Evolutionary conservation across 192 early-diverging fungal genomes (phyloP).

Genomic region (Gaertneriomyces sp.): DNA sequence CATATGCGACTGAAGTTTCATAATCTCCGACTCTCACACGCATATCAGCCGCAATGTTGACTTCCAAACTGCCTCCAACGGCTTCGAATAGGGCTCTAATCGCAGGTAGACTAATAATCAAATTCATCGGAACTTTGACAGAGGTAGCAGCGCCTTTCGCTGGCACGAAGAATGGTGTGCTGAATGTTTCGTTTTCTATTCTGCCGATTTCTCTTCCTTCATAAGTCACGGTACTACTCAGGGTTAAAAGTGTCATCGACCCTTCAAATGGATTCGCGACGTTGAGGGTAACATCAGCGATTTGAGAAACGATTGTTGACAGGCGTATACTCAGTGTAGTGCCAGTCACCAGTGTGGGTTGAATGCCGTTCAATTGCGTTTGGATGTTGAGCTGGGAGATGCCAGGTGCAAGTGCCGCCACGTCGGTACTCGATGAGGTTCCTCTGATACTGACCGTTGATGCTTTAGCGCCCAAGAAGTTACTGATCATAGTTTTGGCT

Average conservation of each 20-base stretch:
- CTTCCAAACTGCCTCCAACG: conserved; percentile 1
- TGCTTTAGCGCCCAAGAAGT: conserved; percentile 3
- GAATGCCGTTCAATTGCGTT: conserved; percentile 1
- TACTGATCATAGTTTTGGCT: conserved; percentile 3
- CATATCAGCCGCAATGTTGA: conserved; percentile 1
- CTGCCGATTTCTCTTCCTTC: background rate
- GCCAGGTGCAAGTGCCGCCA: conserved; percentile 3
- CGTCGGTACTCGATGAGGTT: background rate
- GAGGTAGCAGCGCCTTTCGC: background rate
- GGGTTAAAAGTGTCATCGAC: background rate
- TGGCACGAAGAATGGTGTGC: background rate
- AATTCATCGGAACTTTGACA: conserved; percentile 1
- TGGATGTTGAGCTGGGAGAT: background rate
- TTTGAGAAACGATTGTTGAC: background rate
- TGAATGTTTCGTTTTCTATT: background rate
- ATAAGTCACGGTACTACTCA: background rate
- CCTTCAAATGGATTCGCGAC: conserved; percentile 5
- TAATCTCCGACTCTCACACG: background rate
- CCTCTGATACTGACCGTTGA: background rate
- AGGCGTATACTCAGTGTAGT: background rate
- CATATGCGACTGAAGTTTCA: background rate
- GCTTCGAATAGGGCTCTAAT: conserved; percentile 1
- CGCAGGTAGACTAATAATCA: background rate
- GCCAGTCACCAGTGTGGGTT: background rate
- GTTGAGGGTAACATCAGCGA: background rate